Base-by-base conservation (phyloP, 371 early-diverging fungal species). In the Coemansia sp. region DNA sequence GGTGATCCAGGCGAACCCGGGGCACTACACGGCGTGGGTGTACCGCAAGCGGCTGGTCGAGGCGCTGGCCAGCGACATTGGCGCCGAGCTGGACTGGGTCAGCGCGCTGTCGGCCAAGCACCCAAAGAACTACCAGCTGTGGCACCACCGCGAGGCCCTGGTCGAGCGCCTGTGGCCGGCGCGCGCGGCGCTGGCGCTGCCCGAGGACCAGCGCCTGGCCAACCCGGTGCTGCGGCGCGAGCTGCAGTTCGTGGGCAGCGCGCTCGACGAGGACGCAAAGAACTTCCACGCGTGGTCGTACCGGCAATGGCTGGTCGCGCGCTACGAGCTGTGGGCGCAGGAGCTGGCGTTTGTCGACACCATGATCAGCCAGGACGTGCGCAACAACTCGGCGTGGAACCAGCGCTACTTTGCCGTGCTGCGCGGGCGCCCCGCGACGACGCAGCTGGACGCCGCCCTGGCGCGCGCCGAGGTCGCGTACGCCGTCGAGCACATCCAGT, bases 361-460 rank as follows among this genome's bases (percentile, higher is more conserved):
- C 10, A 67, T 91, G 68, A 47, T 98, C 31, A 76, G 80, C n/a
- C 71, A 83, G 51, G 99, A 98, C 69, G 82, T 96, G 7, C 82
- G 96, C 53, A 97, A 98, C 79, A 98, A 98, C 76, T 96, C 97
- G 39, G 98, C 96, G 0, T 97, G 98, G 99, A 97, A 95, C 70
- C 93, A 98, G 64, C 86, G 97, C 14, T 93, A 83, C 77, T 98
- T 87, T 84, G 79, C 85, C 4, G 62, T 92, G 10, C 81, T 85
- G 32, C 48, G 39, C 16, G 54, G 63, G 39, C 59, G 39, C 5
- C 52, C 43, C 5, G 67, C 69, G 1, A 52, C 69, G 0, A 40
- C 26, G 14, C 66, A 80, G 32, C 63, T 77, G 2, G 79, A 77
- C 1, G 84, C 79, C 26, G 63, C 62, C 35, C 36, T 68, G 39